These are phyloP conservation scores for Antitrichia curtipendula DNA, from an alignment of 225 moss, liverwort and hornwort species.

Conservation along the genomic window DNA sequence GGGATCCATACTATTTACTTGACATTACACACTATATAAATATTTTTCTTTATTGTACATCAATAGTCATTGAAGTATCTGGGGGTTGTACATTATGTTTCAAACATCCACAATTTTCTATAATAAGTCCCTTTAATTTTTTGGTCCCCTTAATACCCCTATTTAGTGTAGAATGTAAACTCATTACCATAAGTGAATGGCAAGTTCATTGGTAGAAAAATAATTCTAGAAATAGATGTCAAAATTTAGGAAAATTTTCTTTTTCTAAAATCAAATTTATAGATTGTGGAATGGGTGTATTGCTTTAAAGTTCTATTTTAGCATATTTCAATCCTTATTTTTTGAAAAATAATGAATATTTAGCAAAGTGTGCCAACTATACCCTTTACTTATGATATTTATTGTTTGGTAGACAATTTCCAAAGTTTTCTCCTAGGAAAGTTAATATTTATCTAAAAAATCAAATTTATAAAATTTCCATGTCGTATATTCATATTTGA, in stretches of 20 bases:
- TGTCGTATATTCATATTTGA: not conserved
- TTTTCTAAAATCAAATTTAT: accelerated
- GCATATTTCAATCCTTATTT: not conserved
- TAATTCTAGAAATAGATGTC: not conserved
- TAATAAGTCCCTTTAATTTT: no score
- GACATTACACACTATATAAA: no score
- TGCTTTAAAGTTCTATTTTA: not conserved
- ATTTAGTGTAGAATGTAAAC: no score
- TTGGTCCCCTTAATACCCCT: no score
- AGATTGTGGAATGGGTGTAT: no score
- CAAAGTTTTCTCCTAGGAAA: not conserved
- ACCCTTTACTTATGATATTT: not conserved
- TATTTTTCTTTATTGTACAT: no score
- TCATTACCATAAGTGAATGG: not conserved
- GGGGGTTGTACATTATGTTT: no score
- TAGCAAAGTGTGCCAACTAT: not conserved
- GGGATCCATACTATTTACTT: no score
- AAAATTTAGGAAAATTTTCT: not conserved
- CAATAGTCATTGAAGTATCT: no score
- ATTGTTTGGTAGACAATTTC: not conserved
- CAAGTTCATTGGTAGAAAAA: not conserved
- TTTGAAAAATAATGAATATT: not conserved
- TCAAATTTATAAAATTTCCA: not conserved
- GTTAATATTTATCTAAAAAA: not conserved
- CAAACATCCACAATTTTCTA: no score